Base-by-base conservation (phyloP, 1,284 basidiomycete genomes). In the Ganoderma meredithae region DNA sequence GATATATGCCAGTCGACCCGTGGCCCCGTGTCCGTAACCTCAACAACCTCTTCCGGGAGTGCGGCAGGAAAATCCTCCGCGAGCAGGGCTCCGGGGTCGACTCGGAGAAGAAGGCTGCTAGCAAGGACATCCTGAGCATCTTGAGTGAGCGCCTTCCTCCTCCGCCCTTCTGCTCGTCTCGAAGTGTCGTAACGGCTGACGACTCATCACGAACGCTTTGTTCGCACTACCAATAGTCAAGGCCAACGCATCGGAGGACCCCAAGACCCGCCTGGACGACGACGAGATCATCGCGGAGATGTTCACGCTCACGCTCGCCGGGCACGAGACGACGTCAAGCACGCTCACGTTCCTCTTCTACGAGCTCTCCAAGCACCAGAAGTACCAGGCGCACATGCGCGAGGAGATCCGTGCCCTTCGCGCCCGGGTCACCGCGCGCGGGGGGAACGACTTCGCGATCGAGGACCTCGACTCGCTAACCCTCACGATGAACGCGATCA, bases 281-380 rank as follows among this genome's bases (percentile, higher is more conserved):
- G 83, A 83, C 25, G 89, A 83, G 64, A 72, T 81, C 43, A 60
- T 86, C 1, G 77, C 86, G 3, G 86, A 89, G 75, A 85, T 90
- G 82, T 80, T 67, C 81, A 82, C 83, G 64, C 64, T 80, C 69
- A 71, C 75, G 7, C 64, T 74, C 4, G 74, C 69, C 68, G 79
- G 36, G 76, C 79, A 25, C 77, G 79, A 67, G 47, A 73, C 52
- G 52, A 77, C 76, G 2, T 68, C 75, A 1, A 67, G 27, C 27
- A 70, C 76, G 4, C 56, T 79, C 17, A 68, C 71, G 0, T 80
- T 76, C 75, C 40, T 76, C 13, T 62, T 80, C 3, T 78, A 77
- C 58, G 78, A 80, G 62, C 73, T 80, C 10, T 69, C 75, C 12
- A 68, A 64, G 60, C 70, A 76, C 55, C 78, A 77, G 0, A 73